phyloP scores from a whole-genome alignment of 1,284 basidiomycete species.

The Pseudomicrostroma phylloplanum region DNA sequence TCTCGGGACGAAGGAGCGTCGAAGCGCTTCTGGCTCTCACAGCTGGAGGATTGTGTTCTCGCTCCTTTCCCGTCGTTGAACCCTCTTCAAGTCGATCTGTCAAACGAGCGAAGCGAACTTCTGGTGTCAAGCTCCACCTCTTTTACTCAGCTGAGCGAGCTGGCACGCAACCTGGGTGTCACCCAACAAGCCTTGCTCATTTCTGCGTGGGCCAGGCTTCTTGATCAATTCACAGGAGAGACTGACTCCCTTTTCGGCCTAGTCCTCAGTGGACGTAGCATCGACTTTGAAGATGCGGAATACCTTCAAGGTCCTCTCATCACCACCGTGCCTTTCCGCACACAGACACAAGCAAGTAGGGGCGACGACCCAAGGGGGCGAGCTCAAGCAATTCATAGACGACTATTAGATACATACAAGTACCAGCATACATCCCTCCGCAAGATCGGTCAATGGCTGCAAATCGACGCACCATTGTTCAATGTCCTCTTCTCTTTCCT shows the following conservation, averaged over 20 bases:
- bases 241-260: conserved; percentile 34
- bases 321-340: conserved; percentile 38
- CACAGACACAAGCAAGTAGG: not conserved
- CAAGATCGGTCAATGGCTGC: conserved; percentile 29
- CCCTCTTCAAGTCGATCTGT: conserved; percentile 11
- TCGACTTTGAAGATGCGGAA: conserved; percentile 22
- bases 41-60: conserved; percentile 24
- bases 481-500: conserved; percentile 41
- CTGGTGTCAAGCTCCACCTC: not conserved
- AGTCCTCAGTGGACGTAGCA: conserved; percentile 36
- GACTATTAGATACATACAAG: conserved; percentile 1
- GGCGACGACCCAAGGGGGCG: not conserved
- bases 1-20: not conserved
- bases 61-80: conserved; percentile 35
- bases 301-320: conserved; percentile 41
- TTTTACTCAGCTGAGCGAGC: conserved; percentile 1
- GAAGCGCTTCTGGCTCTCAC: conserved; percentile 24
- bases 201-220: conserved; percentile 23
- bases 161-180: conserved; percentile 20
- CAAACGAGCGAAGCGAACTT: not conserved
- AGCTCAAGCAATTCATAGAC: not conserved
- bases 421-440: conserved; percentile 39
- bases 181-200: conserved; percentile 36
- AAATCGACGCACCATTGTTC: conserved; percentile 22
- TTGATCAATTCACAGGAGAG: conserved; percentile 34